Conservation (phyloP, 139 green algal species). For the Micractinium conductrix region DNA sequence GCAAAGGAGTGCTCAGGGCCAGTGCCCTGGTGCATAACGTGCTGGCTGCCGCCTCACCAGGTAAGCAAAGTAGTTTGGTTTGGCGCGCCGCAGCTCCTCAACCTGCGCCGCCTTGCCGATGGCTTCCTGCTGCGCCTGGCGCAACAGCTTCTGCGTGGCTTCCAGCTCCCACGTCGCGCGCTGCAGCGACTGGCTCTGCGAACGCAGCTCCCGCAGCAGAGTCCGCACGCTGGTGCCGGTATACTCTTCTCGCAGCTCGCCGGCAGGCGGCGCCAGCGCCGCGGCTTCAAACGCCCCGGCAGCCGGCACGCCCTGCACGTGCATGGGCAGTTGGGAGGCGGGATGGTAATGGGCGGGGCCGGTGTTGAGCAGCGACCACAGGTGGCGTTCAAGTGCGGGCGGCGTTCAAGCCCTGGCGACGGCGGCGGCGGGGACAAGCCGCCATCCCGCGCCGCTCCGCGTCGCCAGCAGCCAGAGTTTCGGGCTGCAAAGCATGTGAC, state of each 20-base stretch:
- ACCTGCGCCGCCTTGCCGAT: background rate
- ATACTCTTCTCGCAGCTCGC: background rate
- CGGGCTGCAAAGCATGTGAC: no score
- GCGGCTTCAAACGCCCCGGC: background rate
- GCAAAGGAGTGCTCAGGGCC: no score
- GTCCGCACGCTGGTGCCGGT: slow-evolving; percentile 1
- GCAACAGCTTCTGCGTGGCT: slow-evolving; percentile 11
- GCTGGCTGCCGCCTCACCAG: background rate
- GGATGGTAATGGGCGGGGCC: no score
- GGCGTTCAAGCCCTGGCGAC: no score
- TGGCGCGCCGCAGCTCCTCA: background rate
- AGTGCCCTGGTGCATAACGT: no score
- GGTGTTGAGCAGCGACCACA: no score
- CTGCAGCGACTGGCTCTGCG: background rate
- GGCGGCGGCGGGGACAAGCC: no score
- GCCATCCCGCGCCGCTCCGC: no score
- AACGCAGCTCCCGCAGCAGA: slow-evolving; percentile 9
- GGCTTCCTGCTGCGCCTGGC: background rate
- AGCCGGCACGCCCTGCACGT: background rate
- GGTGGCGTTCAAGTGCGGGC: no score
- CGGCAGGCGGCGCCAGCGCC: background rate
- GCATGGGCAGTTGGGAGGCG: no score
- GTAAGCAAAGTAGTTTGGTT: background rate
- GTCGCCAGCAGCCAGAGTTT: no score
- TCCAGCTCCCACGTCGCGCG: slow-evolving; percentile 15